Evolutionary conservation across 75 land plant species (phyloP), one percentile per base, ranked within the genome.

Genomic region (Picea glauca): DNA sequence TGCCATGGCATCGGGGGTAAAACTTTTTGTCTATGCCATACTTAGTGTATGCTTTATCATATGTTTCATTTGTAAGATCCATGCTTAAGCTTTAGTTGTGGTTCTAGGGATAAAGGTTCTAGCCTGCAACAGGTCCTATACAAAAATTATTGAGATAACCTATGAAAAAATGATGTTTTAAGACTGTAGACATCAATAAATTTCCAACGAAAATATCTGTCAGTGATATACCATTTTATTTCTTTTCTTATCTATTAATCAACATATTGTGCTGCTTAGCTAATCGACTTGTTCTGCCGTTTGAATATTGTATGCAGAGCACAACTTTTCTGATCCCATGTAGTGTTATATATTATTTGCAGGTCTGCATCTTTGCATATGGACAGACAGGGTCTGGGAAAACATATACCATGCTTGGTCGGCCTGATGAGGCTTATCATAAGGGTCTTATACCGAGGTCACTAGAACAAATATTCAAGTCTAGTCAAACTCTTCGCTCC

Each of bases 341-440:
- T 33, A 66, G 32, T 38, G 32, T 66, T 33, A 50, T 50, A 50
- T 50, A 50, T 50, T 9, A 2, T 59, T 43, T 68, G 74, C 74
- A 83, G 84, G 84, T 83, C 13, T 83, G 84, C 59, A 83, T 83
- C n/a, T 83, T 83, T 80, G 84, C 84, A 30, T 83, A 83, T 74
- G 84, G 84, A n/a, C 84, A 83, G 67, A 83, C 84, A 32, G 84
- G 84, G 20, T 83, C 84, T 15, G 84, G 84, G 14, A 83, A 83
- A 68, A 83, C 84, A 74, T 79, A 83, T 58, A 83, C 84, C 9
- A 83, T 83, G 84, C 81, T 83, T 73, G 84, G 84, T 4, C 78
- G n/a, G 15, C 84, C 84, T 4, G 83, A 83, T 23, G 60, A 80
- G 18, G 40, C 21, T 26, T 38, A 74, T 11, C 82, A 83, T 15